Evolutionary conservation across 192 early-diverging fungal species (phyloP), one percentile per base, ranked within the genome.

Genomic region (Backusella psychrophila): DNA sequence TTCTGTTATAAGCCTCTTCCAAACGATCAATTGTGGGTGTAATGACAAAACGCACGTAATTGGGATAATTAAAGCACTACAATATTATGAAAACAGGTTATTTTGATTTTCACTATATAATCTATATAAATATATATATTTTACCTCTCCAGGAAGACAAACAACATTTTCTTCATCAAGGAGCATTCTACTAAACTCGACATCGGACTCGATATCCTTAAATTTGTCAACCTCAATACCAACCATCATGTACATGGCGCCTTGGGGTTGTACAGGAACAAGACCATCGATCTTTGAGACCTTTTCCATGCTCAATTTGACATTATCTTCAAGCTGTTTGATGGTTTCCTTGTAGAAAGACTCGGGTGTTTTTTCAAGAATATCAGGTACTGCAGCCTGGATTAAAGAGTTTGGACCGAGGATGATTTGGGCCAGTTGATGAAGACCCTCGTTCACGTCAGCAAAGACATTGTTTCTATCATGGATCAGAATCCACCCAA

Each of bases 161-260:
- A 94, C 86, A 15, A 97, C 96, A 31, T 88, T 91, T 79, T 97
- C 93, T 78, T 97, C 96, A 66, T 89, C 87, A 53, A 91, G 85
- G 68, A 97, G 86, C 82, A 92, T 93, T 80, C 92, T 87, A 36
- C 90, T 92, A 78, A 96, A 97, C 38, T 94, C 91, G 33, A 94
- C 88, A 74, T 97, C 96, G 70, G 90, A 86, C 0, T 77, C 66
- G 67, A 97, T 91, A 72, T 89, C 93, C 69, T 87, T 86, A 82
- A 97, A 96, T 46, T 90, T 73, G 5, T 76, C 76, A 26, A 91
- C 49, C 68, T 94, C 79, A 68, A 96, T 88, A 31, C 91, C 89
- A 23, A 94, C 89, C 96, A 97, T 97, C 80, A 95, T 85, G 81
- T 95, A 97, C 96, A 97, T 97, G 66, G 94, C 94, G 52, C 96